Percentiles rank a stretch among this genome's conserved stretches.
Conservation (phyloP, 805 yeast species). For the Zygotorulaspora florentina region DNA sequence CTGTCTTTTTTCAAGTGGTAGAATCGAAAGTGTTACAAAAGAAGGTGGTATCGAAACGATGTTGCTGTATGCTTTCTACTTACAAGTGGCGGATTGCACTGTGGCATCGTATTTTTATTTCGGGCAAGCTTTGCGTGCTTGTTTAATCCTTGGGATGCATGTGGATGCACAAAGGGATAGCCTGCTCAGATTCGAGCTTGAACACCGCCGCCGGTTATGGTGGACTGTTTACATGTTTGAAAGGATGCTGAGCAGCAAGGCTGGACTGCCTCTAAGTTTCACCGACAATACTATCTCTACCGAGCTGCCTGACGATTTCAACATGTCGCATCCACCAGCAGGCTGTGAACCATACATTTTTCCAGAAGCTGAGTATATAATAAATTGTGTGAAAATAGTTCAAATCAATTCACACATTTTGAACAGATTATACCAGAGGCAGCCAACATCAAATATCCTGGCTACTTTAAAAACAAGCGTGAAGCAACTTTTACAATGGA, state of each 20-base stretch:
- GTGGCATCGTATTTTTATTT: slow-evolving; percentile 77
- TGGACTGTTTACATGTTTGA: slow-evolving; percentile 87
- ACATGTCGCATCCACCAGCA: slow-evolving; percentile 56
- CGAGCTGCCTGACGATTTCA: slow-evolving; percentile 68
- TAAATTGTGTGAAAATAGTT: slow-evolving; percentile 72
- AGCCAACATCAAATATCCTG: slow-evolving; percentile 69
- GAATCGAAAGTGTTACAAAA: slow-evolving; percentile 68
- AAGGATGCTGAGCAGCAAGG: slow-evolving; percentile 76
- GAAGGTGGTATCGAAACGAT: slow-evolving; percentile 79
- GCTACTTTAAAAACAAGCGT: slow-evolving; percentile 71
- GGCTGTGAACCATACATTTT: slow-evolving; percentile 64
- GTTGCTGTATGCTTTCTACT: slow-evolving; percentile 68
- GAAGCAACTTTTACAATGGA: slow-evolving; percentile 64
- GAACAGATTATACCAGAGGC: slow-evolving; percentile 65
- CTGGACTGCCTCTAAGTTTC: slow-evolving; percentile 73
- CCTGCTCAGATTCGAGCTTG: slow-evolving; percentile 64
- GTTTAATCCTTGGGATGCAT: slow-evolving; percentile 72
- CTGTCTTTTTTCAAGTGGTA: slow-evolving; percentile 73
- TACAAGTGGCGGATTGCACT: slow-evolving; percentile 82
- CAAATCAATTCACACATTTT: slow-evolving; percentile 72
- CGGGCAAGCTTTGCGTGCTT: slow-evolving; percentile 69
- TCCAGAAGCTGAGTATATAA: slow-evolving; percentile 73
- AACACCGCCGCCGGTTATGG: slow-evolving; percentile 76
- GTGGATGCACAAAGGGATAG: slow-evolving; percentile 75
- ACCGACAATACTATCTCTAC: slow-evolving; percentile 81